Evolutionary conservation across 2,329 filamentous ascomycete species (phyloP).

Genomic region (Ilyonectria mors-panacis): DNA sequence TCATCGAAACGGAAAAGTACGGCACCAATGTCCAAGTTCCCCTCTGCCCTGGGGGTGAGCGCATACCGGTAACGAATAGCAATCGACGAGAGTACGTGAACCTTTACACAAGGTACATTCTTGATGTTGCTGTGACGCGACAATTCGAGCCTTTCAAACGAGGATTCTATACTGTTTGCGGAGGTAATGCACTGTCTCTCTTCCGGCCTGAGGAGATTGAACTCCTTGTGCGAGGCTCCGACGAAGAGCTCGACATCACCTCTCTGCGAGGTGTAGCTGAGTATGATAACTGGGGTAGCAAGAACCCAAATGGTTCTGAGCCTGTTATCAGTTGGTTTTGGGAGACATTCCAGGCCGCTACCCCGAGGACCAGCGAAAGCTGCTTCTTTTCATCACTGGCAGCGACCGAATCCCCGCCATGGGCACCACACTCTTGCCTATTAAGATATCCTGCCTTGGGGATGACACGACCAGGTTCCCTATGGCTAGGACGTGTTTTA

Average conservation of each 20-base stretch:
- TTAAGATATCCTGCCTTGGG: slow-evolving; percentile 83
- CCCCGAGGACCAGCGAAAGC: slow-evolving; percentile 79
- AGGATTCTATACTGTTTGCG: slow-evolving; percentile 93
- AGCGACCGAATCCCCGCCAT: slow-evolving; percentile 92
- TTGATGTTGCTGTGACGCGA: slow-evolving; percentile 82
- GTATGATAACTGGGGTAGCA: slow-evolving; percentile 83
- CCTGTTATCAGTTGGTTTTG: slow-evolving; percentile 89
- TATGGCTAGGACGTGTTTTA: slow-evolving; percentile 92
- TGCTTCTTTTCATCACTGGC: slow-evolving; percentile 90
- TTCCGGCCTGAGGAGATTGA: slow-evolving; percentile 95
- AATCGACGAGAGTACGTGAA: slow-evolving; percentile 92
- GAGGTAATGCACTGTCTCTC: slow-evolving; percentile 87
- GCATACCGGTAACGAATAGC: slow-evolving; percentile 82
- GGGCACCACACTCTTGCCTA: slow-evolving; percentile 83
- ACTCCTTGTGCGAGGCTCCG: slow-evolving; percentile 86
- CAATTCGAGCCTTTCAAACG: slow-evolving; percentile 96
- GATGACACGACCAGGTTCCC: slow-evolving; percentile 83
- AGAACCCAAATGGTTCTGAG: slow-evolving; percentile 70
- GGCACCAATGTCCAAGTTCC: slow-evolving; percentile 77
- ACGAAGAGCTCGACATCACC: slow-evolving; percentile 84
- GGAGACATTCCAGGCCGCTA: slow-evolving; percentile 80
- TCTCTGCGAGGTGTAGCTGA: slow-evolving; percentile 82
- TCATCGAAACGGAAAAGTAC: slow-evolving; percentile 83
- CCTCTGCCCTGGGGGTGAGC: slow-evolving; percentile 81
- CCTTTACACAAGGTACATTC: slow-evolving; percentile 83